phyloP scores from a whole-genome alignment of 2,329 filamentous ascomycete genomes.

The Exophiala spinifera region DNA sequence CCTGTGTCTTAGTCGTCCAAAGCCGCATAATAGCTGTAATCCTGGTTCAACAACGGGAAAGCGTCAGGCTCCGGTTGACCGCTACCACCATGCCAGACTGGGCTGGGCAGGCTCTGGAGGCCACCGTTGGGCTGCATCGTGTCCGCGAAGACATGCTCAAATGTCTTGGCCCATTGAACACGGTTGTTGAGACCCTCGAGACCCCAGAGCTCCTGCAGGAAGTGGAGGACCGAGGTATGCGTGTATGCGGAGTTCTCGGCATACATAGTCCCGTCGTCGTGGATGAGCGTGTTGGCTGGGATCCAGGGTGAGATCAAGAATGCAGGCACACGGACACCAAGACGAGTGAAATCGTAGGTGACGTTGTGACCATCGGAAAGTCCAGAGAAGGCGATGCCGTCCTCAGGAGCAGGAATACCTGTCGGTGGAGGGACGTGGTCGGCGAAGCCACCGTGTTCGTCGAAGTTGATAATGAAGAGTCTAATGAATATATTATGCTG shows the following conservation, averaged over 20 bases:
- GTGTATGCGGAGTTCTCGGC: constrained; percentile 39
- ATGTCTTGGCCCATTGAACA: constrained; percentile 44
- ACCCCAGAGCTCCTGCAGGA: constrained; percentile 41
- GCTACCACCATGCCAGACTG: constrained; percentile 36
- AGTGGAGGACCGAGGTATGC: constrained; percentile 40
- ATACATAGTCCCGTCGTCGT: constrained; percentile 39
- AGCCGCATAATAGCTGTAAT: constrained; percentile 27
- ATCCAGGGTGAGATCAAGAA: constrained; percentile 23
- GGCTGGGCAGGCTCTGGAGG: constrained; percentile 32
- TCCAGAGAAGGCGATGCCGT: constrained; percentile 19
- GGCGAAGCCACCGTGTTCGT: constrained; percentile 22
- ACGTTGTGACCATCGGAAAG: constrained; percentile 20
- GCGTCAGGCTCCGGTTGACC: constrained; percentile 35
- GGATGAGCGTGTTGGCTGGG: constrained; percentile 33
- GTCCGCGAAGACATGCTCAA: constrained; percentile 38
- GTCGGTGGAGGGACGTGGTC: constrained; percentile 22
- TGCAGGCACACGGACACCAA: constrained; percentile 17
- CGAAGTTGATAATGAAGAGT: constrained; percentile 21
- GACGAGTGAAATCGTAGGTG: constrained; percentile 19
- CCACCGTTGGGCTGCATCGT: constrained; percentile 29
- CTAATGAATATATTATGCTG: neutral
- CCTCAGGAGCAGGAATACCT: constrained; percentile 13
- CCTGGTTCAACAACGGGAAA: constrained; percentile 36
- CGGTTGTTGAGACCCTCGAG: constrained; percentile 42
- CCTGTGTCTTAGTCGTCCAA: neutral